Evolutionary conservation across 2,329 filamentous ascomycete species (phyloP).

Genomic region (Arachnomyces sp.): DNA sequence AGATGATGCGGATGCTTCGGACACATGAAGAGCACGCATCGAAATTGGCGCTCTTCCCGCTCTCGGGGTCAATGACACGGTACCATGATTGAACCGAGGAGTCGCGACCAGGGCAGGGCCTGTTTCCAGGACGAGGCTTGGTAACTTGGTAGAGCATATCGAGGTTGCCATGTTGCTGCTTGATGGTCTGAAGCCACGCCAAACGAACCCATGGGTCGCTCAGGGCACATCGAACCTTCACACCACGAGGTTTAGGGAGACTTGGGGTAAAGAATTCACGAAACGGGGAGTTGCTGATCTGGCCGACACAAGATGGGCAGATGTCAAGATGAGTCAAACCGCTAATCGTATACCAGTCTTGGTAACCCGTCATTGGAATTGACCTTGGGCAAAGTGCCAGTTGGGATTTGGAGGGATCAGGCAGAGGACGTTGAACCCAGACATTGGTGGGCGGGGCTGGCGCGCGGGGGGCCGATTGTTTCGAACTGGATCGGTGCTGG

Average conservation of each 20-base stretch:
- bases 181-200: constrained; percentile 71
- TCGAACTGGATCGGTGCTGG: too few species aligned
- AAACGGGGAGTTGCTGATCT: constrained; percentile 63
- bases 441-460: constrained; percentile 4
- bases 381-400: constrained; percentile 64
- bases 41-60: constrained; percentile 60
- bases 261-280: constrained; percentile 57
- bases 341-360: constrained; percentile 75
- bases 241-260: constrained; percentile 48
- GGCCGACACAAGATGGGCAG: constrained; percentile 69
- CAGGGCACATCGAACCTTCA: constrained; percentile 65
- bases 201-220: constrained; percentile 75
- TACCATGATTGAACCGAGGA: constrained; percentile 61
- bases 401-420: constrained; percentile 16
- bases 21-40: constrained; percentile 67
- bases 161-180: constrained; percentile 58
- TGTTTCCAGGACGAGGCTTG: constrained; percentile 48
- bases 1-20: constrained; percentile 60
- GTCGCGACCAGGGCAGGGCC: constrained; percentile 51
- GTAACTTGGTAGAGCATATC: constrained; percentile 62
- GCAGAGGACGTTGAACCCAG: constrained; percentile 11
- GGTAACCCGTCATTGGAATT: constrained; percentile 51
- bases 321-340: constrained; percentile 66
- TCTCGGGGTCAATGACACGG: constrained; percentile 61
- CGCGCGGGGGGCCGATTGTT: too few species aligned